A percentile compares a stretch with the other conserved stretches of the same genome.
These are phyloP conservation scores for Linaria vulgaris DNA, from an alignment of 257 asterid genomes.

Conservation along the genomic window DNA sequence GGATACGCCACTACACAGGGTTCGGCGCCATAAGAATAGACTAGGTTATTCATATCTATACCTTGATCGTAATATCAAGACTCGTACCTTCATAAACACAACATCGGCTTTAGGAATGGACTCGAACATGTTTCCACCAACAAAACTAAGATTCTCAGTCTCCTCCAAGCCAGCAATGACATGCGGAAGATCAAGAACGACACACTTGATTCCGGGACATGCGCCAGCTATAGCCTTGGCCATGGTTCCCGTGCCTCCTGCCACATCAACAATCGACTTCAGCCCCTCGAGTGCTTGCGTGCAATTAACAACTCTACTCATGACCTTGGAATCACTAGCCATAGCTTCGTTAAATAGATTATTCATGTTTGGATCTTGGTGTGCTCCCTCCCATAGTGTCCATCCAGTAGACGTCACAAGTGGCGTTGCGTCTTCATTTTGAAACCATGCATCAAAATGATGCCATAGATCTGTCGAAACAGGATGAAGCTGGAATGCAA, in stretches of 20 bases:
- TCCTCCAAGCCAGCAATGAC: neutral
- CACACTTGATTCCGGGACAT: slow-evolving; percentile 14
- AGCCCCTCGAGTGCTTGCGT: slow-evolving; percentile 13
- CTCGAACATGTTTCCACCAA: slow-evolving; percentile 21
- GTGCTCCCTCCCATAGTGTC: neutral
- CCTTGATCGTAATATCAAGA: too few relatives aligned
- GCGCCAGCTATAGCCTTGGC: slow-evolving; percentile 19
- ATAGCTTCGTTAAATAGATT: slow-evolving; percentile 6
- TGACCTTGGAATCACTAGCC: slow-evolving; percentile 26
- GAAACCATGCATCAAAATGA: neutral
- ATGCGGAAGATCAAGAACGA: slow-evolving; percentile 14
- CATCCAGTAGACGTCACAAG: neutral
- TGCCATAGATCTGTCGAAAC: neutral
- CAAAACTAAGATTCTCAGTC: neutral
- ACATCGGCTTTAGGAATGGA: slow-evolving; percentile 6
- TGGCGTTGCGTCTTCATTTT: neutral
- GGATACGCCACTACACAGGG: too few relatives aligned
- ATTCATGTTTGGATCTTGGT: neutral
- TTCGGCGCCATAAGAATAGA: too few relatives aligned
- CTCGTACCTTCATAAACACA: too few relatives aligned
- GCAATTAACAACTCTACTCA: neutral
- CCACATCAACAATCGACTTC: slow-evolving; percentile 25
- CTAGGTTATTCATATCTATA: too few relatives aligned
- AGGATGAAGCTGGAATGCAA: neutral
- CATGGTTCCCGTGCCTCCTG: slow-evolving; percentile 19